Conservation (phyloP, 495 filamentous ascomycete species). For the Darksidea phi region DNA sequence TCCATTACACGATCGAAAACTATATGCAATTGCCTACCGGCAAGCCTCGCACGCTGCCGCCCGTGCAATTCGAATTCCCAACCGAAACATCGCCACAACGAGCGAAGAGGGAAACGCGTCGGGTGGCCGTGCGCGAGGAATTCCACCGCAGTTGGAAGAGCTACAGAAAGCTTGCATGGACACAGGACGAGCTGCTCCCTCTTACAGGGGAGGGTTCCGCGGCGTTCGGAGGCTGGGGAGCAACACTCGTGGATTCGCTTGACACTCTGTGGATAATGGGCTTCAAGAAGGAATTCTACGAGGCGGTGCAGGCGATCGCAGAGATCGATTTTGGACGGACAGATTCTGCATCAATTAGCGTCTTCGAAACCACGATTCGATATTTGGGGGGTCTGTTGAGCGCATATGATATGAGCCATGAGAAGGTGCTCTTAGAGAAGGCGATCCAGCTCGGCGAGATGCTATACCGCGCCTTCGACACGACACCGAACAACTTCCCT, state of each 20-base stretch:
- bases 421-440: conserved; percentile 43
- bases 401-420: conserved; percentile 52
- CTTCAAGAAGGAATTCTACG: conserved; percentile 42
- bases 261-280: conserved; percentile 47
- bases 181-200: conserved; percentile 74
- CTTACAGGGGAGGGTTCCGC: conserved; percentile 53
- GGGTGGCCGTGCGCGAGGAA: conserved; percentile 61
- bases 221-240: conserved; percentile 43
- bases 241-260: conserved; percentile 43
- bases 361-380: conserved; percentile 51
- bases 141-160: conserved; percentile 73
- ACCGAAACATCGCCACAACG: conserved; percentile 45
- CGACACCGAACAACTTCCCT: conserved; percentile 41
- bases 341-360: conserved; percentile 41
- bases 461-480: conserved; percentile 48
- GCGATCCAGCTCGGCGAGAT: conserved; percentile 46
- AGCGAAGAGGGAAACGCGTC: conserved; percentile 46
- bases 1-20: conserved; percentile 14
- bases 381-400: conserved; percentile 53
- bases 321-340: conserved; percentile 44
- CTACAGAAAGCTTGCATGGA: conserved; percentile 76
- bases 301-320: conserved; percentile 38
- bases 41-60: conserved; percentile 46
- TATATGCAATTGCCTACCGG: conserved; percentile 28
- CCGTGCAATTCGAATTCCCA: conserved; percentile 55